Evolutionary conservation across 345 rosid species (phyloP), one percentile per base, ranked within the genome.

Genomic region (Boechera stricta): DNA sequence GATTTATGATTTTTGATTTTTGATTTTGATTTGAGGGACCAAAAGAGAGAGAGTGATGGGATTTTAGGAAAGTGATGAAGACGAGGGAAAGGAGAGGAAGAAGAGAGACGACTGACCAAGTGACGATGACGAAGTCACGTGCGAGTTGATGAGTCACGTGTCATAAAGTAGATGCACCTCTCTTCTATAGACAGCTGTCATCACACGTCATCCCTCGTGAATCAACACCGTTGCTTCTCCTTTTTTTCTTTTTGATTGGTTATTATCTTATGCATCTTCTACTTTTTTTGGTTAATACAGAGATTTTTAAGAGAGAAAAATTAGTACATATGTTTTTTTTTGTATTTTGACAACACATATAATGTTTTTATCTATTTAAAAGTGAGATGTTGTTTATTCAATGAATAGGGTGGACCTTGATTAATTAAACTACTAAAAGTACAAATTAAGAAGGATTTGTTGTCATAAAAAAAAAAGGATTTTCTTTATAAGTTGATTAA

Each of bases 121-220:
- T 69, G 76, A 72, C 41, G 78, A 71, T 64, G 75, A 21, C 51
- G 11, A 41, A 56, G 55, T 80, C 82, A 75, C 79, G 79, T 79
- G 82, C 72, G 83, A 71, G 52, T 42, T 38, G 80, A 74, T 75
- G 83, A 73, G 75, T 89, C 92, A 89, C 92, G 92, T 90, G 94
- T 76, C 52, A 11, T 4, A 70, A 66, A 76, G 67, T 47, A 71
- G 64, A 64, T 78, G 41, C 81, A 82, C 89, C 89, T 83, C 89
- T 80, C 85, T 58, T 35, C 72, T 79, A 55, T 85, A n/a, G 81
- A 82, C 90, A 86, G 83, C 90, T 90, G 87, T 26, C 82, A 24
- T 21, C 24, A 15, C 83, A 72, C 82, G 76, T 86, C 86, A 87
- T 82, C 74, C 80, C 79, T 73, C 88, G 85, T 84, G 88, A 84